Percentiles rank a stretch among this genome's conserved stretches.
Conservation (phyloP, 345 rosid species). For the Aquilaria malaccensis region DNA sequence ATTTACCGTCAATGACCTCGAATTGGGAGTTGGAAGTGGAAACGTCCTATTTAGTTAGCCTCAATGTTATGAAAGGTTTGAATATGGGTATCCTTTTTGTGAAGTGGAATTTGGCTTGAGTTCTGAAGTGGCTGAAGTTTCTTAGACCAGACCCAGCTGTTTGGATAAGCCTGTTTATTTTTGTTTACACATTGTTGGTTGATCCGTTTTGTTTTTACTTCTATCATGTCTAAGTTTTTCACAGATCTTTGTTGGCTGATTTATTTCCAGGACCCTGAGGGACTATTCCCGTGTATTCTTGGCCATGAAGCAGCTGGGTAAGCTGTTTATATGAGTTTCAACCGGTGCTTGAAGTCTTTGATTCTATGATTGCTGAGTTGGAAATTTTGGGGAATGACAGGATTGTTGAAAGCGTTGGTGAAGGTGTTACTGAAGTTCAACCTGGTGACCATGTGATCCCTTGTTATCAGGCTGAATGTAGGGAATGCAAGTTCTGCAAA, state of each 20-base stretch:
- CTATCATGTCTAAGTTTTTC: too few relatives aligned
- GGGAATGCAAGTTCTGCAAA: conserved; percentile 95
- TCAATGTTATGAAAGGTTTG: too few relatives aligned
- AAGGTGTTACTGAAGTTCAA: conserved; percentile 88
- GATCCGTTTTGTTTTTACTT: too few relatives aligned
- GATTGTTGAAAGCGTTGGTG: conserved; percentile 96
- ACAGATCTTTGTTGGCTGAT: conserved; percentile 1
- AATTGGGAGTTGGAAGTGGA: too few relatives aligned
- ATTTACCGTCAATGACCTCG: too few relatives aligned
- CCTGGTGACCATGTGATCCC: conserved; percentile 97
- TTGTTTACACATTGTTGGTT: too few relatives aligned
- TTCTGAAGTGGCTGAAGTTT: too few relatives aligned
- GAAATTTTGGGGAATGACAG: conserved; percentile 26
- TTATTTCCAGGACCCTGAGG: conserved; percentile 80
- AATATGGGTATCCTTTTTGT: too few relatives aligned
- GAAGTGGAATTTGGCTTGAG: too few relatives aligned
- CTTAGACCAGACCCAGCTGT: too few relatives aligned
- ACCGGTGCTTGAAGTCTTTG: conserved; percentile 4
- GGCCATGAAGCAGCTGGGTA: conserved; percentile 99
- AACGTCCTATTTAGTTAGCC: too few relatives aligned
- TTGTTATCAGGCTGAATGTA: conserved; percentile 98
- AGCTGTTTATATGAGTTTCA: not conserved
- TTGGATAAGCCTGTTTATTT: too few relatives aligned
- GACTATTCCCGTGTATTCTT: conserved; percentile 90
- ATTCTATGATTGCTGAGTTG: conserved; percentile 1